Evolutionary conservation across 768 basidiomycete genomes (phyloP), one percentile per base, ranked within the genome.

Genomic region (Botryobasidium botryosum): DNA sequence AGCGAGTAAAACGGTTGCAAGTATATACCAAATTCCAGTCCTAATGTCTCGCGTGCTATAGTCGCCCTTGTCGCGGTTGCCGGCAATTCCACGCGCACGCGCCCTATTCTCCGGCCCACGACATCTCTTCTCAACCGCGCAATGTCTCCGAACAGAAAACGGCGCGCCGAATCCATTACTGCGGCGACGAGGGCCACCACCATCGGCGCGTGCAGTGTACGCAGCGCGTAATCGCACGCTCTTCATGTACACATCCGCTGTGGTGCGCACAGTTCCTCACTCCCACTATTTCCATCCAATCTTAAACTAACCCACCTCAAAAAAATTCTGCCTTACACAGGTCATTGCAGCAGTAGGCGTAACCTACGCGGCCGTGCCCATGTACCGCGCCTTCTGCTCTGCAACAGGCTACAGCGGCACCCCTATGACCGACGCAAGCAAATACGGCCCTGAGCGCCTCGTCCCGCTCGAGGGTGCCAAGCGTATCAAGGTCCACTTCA

Each of bases 321-420:
- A 54, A 38, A 20, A 45, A 46, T 33, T 29, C 28, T 40, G 23
- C 37, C 6, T 24, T 18, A 17, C 29, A 8, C 50, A 92, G 88
- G 75, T 92, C 38, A 62, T 94, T 24, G 54, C 79, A 24, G 79
- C 76, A 2, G 63, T 83, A 3, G 92, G 92, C 13, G 69, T 79
- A 21, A 81, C 90, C n/a, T 99, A 99, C 58, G 94, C 94, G 8
- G 85, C 92, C 29, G 92, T 97, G 1, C 94, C 94, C 0, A 68
- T 96, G 13, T 99, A 99, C 61, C 80, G 94, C 50, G 90, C 92
- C 63, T 99, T 99, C 66, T 99, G 94, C 60, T 81, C 88, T 5
- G 86, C 91, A 12, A 99, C 94, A 3, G 94, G 94, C 6, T 99
- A 92, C 56, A 86, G 81, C 18, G 94, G 94, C 3, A 91, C 87